Percentiles rank a stretch among this genome's conserved stretches.
These are phyloP conservation scores for Macrolepiota fuliginosa DNA, from an alignment of 768 basidiomycete genomes.

Conservation along the genomic window DNA sequence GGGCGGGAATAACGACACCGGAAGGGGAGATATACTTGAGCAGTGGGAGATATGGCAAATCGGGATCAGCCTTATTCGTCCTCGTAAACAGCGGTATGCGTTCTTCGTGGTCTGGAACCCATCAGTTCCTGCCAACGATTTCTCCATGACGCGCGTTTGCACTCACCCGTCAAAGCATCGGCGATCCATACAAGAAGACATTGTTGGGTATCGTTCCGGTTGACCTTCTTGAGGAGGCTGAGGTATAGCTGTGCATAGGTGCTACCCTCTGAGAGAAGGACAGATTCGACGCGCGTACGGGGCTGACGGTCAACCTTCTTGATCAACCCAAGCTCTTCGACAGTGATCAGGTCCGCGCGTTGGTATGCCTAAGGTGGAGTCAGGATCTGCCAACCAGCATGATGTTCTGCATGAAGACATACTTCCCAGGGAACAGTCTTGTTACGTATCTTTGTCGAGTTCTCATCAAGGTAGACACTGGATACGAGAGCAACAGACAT, in stretches of 20 bases:
- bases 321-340: slow-evolving; percentile 82
- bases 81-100: slow-evolving; percentile 74
- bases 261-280: slow-evolving; percentile 79
- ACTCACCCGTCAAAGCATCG: slow-evolving; percentile 80
- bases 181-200: slow-evolving; percentile 83
- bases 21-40: slow-evolving; percentile 48
- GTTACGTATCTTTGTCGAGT: slow-evolving; percentile 80
- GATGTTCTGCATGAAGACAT: slow-evolving; percentile 13
- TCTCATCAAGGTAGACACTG: slow-evolving; percentile 83
- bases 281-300: slow-evolving; percentile 67
- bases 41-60: slow-evolving; percentile 79
- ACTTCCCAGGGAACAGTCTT: slow-evolving; percentile 99
- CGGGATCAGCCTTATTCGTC: slow-evolving; percentile 63
- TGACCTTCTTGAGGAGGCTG: slow-evolving; percentile 79
- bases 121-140: not conserved
- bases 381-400: slow-evolving; percentile 15
- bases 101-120: slow-evolving; percentile 74
- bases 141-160: not conserved
- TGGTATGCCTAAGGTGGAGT: slow-evolving; percentile 75
- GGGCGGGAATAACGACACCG: slow-evolving; percentile 4
- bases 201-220: slow-evolving; percentile 85
- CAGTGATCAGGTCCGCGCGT: slow-evolving; percentile 85
- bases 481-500: slow-evolving; percentile 81
- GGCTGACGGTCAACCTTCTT: slow-evolving; percentile 89
- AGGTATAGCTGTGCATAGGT: slow-evolving; percentile 89